Base-by-base conservation (phyloP, 192 early-diverging fungal genomes). In the Coemansia sp. region DNA sequence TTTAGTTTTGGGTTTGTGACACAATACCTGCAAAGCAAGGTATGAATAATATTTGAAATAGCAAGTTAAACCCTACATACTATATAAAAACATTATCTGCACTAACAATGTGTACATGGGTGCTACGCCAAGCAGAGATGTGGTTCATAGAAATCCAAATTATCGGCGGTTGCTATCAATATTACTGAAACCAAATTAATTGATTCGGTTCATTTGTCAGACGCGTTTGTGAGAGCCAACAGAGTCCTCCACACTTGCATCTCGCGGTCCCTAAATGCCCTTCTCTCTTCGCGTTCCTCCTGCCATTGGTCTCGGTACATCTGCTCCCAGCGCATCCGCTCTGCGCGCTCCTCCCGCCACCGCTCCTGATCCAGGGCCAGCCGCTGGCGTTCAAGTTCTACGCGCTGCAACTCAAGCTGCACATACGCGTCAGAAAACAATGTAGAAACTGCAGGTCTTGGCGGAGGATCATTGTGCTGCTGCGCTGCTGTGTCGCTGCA, bases 301-400 rank as follows among this genome's bases (percentile, higher is more conserved):
- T 67, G 74, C 74, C 69, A 70, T 48, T 70, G 74, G 65, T 70
- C 74, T 8, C 68, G 56, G 46, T 58, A 76, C 69, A 76, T 76
- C 37, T 70, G 64, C 37, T 70, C 74, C 74, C 74, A 76, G 1
- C 74, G 25, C 43, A 64, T 43, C 1, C 68, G 64, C n/a, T 67
- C 64, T 2, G 65, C 69, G 12, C 74, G 68, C 14, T 76, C 69
- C 46, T 76, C 74, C 32, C 69, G 64, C 74, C 74, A 71, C 11
- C 74, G 58, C 61, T 76, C 65, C 25, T 76, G 74, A 10, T 76
- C 74, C 22, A 67, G 12, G 1, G 60, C 61, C 39, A 70, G 45
- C 4, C 69, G 64, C 55, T 70, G 68, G 51, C 65, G 51, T 48
- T 76, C 74, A 11, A 67, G 48, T 13, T 66, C 74, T 55, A 76